These are phyloP conservation scores for Hapsidospora chrysogenum DNA, from an alignment of 495 filamentous ascomycete species.

Conservation along the genomic window DNA sequence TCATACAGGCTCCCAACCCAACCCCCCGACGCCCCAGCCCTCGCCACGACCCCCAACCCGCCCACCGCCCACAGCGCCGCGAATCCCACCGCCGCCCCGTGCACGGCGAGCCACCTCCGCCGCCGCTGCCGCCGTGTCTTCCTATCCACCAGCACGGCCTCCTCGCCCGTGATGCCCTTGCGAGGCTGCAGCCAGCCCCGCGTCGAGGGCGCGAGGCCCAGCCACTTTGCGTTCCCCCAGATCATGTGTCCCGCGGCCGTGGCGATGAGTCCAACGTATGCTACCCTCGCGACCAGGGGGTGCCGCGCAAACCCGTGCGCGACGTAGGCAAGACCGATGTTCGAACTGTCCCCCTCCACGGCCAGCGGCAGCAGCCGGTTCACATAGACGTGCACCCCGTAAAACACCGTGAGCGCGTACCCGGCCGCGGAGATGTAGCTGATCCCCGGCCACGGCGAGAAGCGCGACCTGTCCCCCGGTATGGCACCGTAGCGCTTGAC, in stretches of 20 bases:
- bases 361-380: constrained; percentile 54
- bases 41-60: constrained; percentile 58
- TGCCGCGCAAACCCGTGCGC: constrained; percentile 70
- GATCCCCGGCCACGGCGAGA: constrained; percentile 47
- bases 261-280: constrained; percentile 51
- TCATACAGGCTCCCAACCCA: constrained; percentile 76
- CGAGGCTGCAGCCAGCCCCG: constrained; percentile 13
- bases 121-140: constrained; percentile 30
- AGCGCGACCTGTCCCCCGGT: constrained; percentile 10
- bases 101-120: constrained; percentile 52
- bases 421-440: constrained; percentile 50
- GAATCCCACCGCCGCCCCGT: constrained; percentile 39
- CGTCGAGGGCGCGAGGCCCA: constrained; percentile 36
- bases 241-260: constrained; percentile 63
- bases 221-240: constrained; percentile 69
- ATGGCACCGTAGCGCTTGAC: constrained; percentile 48
- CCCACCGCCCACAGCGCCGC: constrained; percentile 64
- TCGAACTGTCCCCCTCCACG: constrained; percentile 67
- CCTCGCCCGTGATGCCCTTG: constrained; percentile 18
- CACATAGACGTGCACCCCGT: constrained; percentile 51
- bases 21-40: constrained; percentile 49
- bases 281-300: constrained; percentile 42
- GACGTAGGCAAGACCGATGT: constrained; percentile 65
- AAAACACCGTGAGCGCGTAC: constrained; percentile 43
- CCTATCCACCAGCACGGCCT: constrained; percentile 14